These are phyloP conservation scores for Plectosphaerella sp. DNA, from an alignment of 2,329 filamentous ascomycete genomes.

Conservation along the genomic window DNA sequence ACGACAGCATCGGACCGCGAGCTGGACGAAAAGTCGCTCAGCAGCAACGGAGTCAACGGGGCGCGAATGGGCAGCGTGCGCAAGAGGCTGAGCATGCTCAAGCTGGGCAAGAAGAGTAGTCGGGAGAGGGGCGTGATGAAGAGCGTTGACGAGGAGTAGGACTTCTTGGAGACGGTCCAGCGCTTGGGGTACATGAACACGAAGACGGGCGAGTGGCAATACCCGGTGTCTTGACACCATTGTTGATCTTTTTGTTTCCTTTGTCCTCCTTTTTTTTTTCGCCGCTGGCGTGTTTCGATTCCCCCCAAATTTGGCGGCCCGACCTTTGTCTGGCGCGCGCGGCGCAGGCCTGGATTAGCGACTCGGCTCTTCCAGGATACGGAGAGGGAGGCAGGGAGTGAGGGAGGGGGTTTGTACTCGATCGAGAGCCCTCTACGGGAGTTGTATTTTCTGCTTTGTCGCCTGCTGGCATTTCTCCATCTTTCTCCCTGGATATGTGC, in stretches of 20 bases:
- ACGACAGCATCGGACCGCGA: slow-evolving; percentile 15
- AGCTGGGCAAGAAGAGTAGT: slow-evolving; percentile 65
- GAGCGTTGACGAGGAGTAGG: slow-evolving; percentile 52
- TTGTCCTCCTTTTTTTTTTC: neutral
- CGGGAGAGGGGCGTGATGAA: slow-evolving; percentile 49
- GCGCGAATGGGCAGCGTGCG: slow-evolving; percentile 61
- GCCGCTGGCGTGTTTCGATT: neutral
- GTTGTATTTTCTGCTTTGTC: too few relatives aligned
- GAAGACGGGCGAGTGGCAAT: slow-evolving; percentile 13
- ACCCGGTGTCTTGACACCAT: slow-evolving; percentile 9
- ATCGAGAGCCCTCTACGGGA: too few relatives aligned
- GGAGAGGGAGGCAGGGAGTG: neutral
- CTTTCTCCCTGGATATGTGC: too few relatives aligned
- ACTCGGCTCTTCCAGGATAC: neutral
- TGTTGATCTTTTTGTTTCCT: neutral
- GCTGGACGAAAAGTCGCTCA: slow-evolving; percentile 18
- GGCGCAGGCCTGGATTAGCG: neutral
- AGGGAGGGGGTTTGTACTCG: neutral
- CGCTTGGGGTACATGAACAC: slow-evolving; percentile 13
- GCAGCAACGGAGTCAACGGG: slow-evolving; percentile 20
- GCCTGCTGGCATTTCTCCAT: too few relatives aligned
- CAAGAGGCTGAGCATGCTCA: slow-evolving; percentile 75
- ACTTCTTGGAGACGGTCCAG: slow-evolving; percentile 11
- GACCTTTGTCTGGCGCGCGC: neutral
- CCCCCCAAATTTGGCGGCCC: neutral